phyloP scores from a whole-genome alignment of 140 eudicot genomes.

The Stevia rebaudiana region DNA sequence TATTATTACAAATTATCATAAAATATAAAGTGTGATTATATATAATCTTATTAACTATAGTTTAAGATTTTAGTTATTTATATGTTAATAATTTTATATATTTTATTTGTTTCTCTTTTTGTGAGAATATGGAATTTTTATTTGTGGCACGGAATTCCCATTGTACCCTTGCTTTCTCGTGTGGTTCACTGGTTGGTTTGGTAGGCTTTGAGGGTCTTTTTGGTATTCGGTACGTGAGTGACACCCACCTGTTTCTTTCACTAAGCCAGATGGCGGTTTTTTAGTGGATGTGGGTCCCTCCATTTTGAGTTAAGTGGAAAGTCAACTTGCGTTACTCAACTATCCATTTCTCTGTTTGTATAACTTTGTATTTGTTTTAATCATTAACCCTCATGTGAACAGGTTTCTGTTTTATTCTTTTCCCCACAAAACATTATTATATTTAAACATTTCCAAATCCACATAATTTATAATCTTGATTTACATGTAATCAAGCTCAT shows the following conservation, averaged over 20 bases:
- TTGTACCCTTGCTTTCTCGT: constrained; percentile 26
- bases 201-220: constrained; percentile 25
- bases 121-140: neutral
- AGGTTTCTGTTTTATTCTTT: constrained; percentile 2
- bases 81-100: neutral
- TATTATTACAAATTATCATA: too few relatives aligned
- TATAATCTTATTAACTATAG: too few relatives aligned
- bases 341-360: constrained; percentile 11
- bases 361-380: constrained; percentile 15
- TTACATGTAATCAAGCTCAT: too few relatives aligned
- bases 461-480: too few relatives aligned
- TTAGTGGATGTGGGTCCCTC: constrained; percentile 10
- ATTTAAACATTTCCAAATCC: too few relatives aligned
- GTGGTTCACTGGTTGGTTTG: constrained; percentile 23
- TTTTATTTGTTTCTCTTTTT: neutral
- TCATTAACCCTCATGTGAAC: neutral
- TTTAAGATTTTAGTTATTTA: too few relatives aligned
- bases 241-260: constrained; percentile 26
- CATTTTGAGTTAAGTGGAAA: constrained; percentile 7
- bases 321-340: constrained; percentile 36
- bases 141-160: constrained; percentile 25
- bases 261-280: neutral
- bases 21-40: too few relatives aligned
- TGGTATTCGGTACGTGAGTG: constrained; percentile 23
- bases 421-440: neutral